Percentiles rank a stretch among this genome's conserved stretches.
phyloP scores from a whole-genome alignment of 192 early-diverging fungal genomes.

The Backusella circina region DNA sequence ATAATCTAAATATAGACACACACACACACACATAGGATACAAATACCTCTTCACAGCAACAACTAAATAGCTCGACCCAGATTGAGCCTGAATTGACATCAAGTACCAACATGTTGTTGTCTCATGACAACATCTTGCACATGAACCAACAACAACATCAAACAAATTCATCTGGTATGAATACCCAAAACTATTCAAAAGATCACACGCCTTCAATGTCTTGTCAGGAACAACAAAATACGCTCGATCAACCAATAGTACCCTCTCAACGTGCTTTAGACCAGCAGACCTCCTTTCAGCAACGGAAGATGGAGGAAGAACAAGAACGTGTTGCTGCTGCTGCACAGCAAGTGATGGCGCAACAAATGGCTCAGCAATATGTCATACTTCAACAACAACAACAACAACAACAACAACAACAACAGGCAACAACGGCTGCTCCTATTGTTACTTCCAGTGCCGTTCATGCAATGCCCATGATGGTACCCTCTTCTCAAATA shows the following conservation, averaged over 20 bases:
- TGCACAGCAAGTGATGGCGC: conserved; percentile 6
- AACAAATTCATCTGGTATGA: background rate
- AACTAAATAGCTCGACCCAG: background rate
- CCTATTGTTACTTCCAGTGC: background rate
- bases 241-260: conserved; percentile 10
- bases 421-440: background rate
- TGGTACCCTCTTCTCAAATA: background rate
- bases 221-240: background rate
- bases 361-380: conserved; percentile 1
- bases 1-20: no score
- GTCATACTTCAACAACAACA: background rate
- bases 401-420: background rate
- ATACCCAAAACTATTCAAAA: background rate
- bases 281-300: conserved; percentile 5
- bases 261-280: conserved; percentile 11
- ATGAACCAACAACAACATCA: background rate
- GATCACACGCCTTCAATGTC: background rate
- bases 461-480: conserved; percentile 9
- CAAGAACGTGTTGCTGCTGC: conserved; percentile 12
- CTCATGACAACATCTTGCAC: background rate
- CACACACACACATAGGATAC: background rate
- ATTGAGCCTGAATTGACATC: background rate
- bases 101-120: background rate
- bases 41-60: background rate
- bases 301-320: background rate